These are phyloP conservation scores for Thalassiosira sp. DNA, from an alignment of 352 stramenopile species.

Conservation along the genomic window DNA sequence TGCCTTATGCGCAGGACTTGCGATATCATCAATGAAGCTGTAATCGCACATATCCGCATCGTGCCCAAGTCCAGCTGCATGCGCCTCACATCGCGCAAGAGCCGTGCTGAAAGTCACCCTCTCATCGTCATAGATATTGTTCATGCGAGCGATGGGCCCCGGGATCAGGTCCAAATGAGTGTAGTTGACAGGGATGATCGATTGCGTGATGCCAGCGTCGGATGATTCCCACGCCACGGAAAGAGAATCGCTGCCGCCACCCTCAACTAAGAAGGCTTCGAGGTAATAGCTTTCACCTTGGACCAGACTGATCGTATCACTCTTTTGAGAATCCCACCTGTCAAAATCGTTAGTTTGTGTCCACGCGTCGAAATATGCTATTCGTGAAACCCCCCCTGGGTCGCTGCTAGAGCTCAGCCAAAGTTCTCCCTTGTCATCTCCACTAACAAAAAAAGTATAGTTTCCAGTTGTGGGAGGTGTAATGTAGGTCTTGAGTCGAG, in stretches of 20 bases:
- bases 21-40: constrained; percentile 52
- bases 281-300: constrained; percentile 9
- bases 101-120: no score
- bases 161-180: no score
- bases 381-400: background rate
- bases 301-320: constrained; percentile 5
- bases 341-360: background rate
- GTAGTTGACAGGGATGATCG: no score
- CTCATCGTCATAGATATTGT: no score
- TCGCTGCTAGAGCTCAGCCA: constrained; percentile 1
- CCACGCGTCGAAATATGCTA: background rate
- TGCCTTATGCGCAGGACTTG: constrained; percentile 40
- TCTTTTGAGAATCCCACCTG: constrained; percentile 22
- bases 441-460: constrained; percentile 20
- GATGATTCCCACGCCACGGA: no score
- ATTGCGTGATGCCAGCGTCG: no score
- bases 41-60: constrained; percentile 54
- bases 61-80: no score
- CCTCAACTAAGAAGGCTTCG: constrained; percentile 12
- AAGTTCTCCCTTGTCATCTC: constrained; percentile 17
- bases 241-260: no score
- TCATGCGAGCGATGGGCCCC: no score
- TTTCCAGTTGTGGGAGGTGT: constrained; percentile 2
- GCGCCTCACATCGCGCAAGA: no score
- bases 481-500: constrained; percentile 12